phyloP scores from a whole-genome alignment of 208 protist genomes.

The Crithidia acanthocephali region DNA sequence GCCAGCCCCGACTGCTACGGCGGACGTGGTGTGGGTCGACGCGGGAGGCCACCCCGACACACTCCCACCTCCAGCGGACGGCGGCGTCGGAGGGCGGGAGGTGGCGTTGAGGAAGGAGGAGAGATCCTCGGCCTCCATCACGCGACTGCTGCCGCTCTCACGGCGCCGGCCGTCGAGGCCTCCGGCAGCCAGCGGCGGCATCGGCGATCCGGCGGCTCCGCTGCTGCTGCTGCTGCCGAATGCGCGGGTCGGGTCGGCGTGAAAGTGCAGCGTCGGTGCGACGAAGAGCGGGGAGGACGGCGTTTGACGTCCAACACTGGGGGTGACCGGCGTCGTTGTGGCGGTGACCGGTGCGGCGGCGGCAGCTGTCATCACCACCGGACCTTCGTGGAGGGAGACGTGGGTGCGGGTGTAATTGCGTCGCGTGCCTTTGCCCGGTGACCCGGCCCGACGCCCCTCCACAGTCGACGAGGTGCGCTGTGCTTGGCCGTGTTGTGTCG shows the following conservation, averaged over 20 bases:
- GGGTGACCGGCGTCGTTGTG: not conserved
- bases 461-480: too few relatives aligned
- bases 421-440: not conserved
- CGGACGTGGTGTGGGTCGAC: too few relatives aligned
- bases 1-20: too few relatives aligned
- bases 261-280: not conserved
- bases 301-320: not conserved
- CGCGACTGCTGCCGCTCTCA: not conserved
- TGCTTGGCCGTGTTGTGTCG: too few relatives aligned
- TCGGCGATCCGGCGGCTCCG: too few relatives aligned
- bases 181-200: not conserved
- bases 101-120: conserved; percentile 2
- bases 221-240: not conserved
- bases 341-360: too few relatives aligned
- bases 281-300: conserved; percentile 13
- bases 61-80: not conserved
- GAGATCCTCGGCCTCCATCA: not conserved
- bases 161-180: not conserved
- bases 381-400: conserved; percentile 10
- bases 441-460: too few relatives aligned
- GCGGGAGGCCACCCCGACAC: not conserved
- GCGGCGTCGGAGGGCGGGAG: conserved; percentile 3
- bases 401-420: not conserved
- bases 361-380: conserved; percentile 5
- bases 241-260: not conserved